Evolutionary conservation across 169 alveolate species (phyloP).

Genomic region (Besnoitia besnoiti): DNA sequence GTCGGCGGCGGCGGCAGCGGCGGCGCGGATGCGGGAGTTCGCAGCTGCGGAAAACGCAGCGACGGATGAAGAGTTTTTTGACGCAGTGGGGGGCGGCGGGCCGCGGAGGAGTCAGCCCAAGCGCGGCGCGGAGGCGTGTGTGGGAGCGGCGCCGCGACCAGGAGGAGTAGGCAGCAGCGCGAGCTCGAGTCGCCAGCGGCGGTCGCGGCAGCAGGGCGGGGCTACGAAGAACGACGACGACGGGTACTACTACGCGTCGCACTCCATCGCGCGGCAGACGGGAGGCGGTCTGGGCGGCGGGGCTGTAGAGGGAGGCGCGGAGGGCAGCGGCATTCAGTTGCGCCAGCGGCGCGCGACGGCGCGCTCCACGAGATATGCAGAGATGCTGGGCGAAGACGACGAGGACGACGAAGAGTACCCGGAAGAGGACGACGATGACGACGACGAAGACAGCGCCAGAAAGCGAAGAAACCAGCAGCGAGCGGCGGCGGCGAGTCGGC

Average conservation of each 20-base stretch:
- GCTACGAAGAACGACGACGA: neutral
- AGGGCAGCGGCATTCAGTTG: neutral
- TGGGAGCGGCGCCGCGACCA: neutral
- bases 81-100: neutral
- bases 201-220: conserved; percentile 1
- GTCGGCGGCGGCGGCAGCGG: conserved; percentile 37
- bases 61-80: neutral
- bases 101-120: too few relatives aligned
- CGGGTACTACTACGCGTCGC: conserved; percentile 30
- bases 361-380: neutral
- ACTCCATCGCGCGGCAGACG: neutral
- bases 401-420: conserved; percentile 8
- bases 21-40: neutral
- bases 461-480: neutral
- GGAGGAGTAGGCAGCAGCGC: too few relatives aligned
- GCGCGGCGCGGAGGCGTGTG: neutral
- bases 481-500: conserved; percentile 14
- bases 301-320: neutral
- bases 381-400: conserved; percentile 22
- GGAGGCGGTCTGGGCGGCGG: neutral
- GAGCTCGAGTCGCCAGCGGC: neutral
- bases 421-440: conserved; percentile 22
- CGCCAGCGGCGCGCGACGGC: neutral
- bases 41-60: conserved; percentile 28
- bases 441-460: conserved; percentile 18